These are phyloP conservation scores for Backusella liffmaniae DNA, from an alignment of 192 early-diverging fungal genomes.

Conservation along the genomic window DNA sequence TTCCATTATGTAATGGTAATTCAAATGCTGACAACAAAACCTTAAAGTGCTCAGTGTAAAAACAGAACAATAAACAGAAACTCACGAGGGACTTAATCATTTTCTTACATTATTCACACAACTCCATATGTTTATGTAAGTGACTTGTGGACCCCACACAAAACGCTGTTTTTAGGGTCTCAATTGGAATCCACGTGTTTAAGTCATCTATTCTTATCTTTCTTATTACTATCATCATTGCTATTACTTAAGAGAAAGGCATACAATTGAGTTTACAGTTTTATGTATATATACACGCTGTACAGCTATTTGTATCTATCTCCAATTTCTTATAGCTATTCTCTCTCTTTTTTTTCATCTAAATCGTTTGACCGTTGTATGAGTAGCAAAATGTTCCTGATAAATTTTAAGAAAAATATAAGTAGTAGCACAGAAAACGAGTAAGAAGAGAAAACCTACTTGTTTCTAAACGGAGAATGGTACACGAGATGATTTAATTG, in stretches of 20 bases:
- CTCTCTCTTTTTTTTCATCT: background rate
- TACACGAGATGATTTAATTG: background rate
- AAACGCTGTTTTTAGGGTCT: background rate
- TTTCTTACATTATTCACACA: background rate
- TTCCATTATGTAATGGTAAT: background rate
- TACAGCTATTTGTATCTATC: background rate
- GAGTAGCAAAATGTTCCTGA: background rate
- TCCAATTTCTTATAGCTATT: background rate
- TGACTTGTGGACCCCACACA: background rate
- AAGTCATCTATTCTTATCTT: background rate
- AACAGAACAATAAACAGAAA: background rate
- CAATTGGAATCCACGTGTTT: background rate
- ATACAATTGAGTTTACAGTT: too few species aligned
- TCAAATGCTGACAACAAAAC: too few species aligned
- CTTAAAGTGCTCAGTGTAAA: background rate
- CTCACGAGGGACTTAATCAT: background rate
- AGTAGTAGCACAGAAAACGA: background rate
- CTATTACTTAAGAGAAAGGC: too few species aligned
- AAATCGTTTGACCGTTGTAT: too few species aligned
- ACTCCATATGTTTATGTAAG: background rate
- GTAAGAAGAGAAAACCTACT: background rate
- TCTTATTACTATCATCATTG: too few species aligned
- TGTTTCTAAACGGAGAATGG: background rate
- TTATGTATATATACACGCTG: too few species aligned
- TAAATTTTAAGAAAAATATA: background rate